A percentile compares a stretch with the other conserved stretches of the same genome.
phyloP scores from a whole-genome alignment of 129 eudicot genomes.

The Deinandra increscens region DNA sequence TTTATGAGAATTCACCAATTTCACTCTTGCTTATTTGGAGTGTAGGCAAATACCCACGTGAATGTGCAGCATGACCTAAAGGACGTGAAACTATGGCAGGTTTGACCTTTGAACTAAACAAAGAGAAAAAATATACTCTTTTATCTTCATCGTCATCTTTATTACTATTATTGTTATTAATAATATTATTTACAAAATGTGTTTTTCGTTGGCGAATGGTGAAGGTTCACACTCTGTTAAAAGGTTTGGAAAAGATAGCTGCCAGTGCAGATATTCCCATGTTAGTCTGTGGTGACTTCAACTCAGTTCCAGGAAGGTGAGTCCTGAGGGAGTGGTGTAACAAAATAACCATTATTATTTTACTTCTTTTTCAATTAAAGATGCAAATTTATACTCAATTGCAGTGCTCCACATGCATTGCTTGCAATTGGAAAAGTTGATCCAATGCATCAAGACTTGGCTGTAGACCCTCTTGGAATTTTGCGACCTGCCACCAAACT shows the following conservation, averaged over 20 bases:
- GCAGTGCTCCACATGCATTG: constrained; percentile 84
- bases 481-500: constrained; percentile 61
- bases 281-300: constrained; percentile 58
- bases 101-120: constrained; percentile 20
- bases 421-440: constrained; percentile 89
- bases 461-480: constrained; percentile 70
- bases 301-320: constrained; percentile 53
- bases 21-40: constrained; percentile 1
- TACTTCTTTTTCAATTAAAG: background rate
- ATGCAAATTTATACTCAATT: background rate
- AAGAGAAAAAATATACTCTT: background rate
- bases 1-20: background rate
- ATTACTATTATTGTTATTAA: background rate
- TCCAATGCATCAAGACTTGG: constrained; percentile 70
- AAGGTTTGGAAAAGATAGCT: constrained; percentile 56
- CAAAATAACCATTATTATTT: background rate
- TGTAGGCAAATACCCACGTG: constrained; percentile 92
- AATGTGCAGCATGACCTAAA: constrained; percentile 85
- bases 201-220: constrained; percentile 9
- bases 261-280: constrained; percentile 56
- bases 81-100: constrained; percentile 99
- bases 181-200: background rate
- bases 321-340: constrained; percentile 5
- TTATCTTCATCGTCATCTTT: background rate
- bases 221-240: constrained; percentile 55